Percentiles rank a stretch among this genome's conserved stretches.
Conservation (phyloP, 495 filamentous ascomycete genomes). For the Cercophora samala region DNA sequence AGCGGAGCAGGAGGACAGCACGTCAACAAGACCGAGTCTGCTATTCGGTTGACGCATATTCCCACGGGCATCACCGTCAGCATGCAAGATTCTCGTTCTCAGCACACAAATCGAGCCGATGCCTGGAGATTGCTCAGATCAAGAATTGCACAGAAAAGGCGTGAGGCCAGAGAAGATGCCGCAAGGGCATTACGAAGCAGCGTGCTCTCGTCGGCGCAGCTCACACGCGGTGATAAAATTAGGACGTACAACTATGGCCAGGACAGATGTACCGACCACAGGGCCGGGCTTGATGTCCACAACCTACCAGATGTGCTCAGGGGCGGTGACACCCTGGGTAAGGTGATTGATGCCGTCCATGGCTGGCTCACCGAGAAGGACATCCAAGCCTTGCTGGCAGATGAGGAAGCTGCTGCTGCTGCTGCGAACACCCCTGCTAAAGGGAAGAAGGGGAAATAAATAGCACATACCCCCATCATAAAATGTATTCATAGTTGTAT, state of each 20-base stretch:
- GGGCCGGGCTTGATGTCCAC: conserved; percentile 76
- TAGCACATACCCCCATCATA: background rate
- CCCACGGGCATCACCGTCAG: conserved; percentile 81
- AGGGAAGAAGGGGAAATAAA: conserved; percentile 31
- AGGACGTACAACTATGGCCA: conserved; percentile 94
- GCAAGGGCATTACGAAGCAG: conserved; percentile 67
- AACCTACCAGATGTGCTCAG: conserved; percentile 77
- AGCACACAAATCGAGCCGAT: conserved; percentile 78
- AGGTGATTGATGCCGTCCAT: conserved; percentile 75
- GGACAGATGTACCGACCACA: conserved; percentile 90
- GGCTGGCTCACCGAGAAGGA: conserved; percentile 77
- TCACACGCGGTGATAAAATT: conserved; percentile 89
- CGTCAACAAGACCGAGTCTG: conserved; percentile 96
- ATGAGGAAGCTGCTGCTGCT: conserved; percentile 41
- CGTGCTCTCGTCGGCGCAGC: conserved; percentile 71
- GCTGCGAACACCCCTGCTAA: conserved; percentile 23
- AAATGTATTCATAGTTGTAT: conserved; percentile 9
- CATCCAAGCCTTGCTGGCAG: conserved; percentile 60
- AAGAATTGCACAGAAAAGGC: conserved; percentile 71
- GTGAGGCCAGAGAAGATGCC: conserved; percentile 84
- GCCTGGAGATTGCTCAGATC: conserved; percentile 85
- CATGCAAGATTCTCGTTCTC: conserved; percentile 91
- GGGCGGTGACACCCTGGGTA: conserved; percentile 67
- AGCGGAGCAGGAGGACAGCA: conserved; percentile 93
- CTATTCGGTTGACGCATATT: conserved; percentile 87